Evolutionary conservation across 1,284 basidiomycete species (phyloP).

Genomic region (Cryptococcus sp.): DNA sequence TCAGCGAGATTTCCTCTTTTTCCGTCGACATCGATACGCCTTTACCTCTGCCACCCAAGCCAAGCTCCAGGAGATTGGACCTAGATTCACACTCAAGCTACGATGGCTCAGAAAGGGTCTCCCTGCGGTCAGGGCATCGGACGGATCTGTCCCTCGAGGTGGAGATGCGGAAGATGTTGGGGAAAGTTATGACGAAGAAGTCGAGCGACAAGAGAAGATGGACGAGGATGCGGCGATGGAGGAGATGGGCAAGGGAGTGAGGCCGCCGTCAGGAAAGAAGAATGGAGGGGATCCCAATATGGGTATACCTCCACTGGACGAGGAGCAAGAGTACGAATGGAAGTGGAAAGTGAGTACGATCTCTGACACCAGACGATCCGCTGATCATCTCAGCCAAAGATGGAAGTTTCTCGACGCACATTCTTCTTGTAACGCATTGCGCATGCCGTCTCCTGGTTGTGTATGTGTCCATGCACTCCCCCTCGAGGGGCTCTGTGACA

Average conservation of each 20-base stretch:
- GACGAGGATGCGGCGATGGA: constrained; percentile 42
- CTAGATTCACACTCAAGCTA: constrained; percentile 92
- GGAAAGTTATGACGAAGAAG: constrained; percentile 24
- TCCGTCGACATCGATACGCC: constrained; percentile 87
- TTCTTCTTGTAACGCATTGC: constrained; percentile 45
- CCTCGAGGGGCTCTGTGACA: no score
- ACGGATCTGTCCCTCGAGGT: constrained; percentile 40
- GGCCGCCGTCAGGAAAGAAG: constrained; percentile 5
- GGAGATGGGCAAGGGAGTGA: constrained; percentile 25
- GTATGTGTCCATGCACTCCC: no score
- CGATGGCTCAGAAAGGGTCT: constrained; percentile 82
- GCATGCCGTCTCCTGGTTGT: no score
- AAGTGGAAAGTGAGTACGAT: constrained; percentile 47
- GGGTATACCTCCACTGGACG: constrained; percentile 44
- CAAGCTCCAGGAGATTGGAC: constrained; percentile 94
- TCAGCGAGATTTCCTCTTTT: constrained; percentile 97
- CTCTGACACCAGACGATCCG: not conserved
- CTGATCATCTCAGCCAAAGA: constrained; percentile 42
- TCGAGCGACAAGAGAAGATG: constrained; percentile 35
- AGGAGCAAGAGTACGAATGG: constrained; percentile 49
- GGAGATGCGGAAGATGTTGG: constrained; percentile 48
- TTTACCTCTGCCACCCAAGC: constrained; percentile 89
- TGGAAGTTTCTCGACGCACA: constrained; percentile 47
- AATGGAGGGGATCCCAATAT: constrained; percentile 20
- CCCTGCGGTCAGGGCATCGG: constrained; percentile 59